Evolutionary conservation across 2,329 filamentous ascomycete genomes (phyloP).

Genomic region (Daldinia eschscholtzii): DNA sequence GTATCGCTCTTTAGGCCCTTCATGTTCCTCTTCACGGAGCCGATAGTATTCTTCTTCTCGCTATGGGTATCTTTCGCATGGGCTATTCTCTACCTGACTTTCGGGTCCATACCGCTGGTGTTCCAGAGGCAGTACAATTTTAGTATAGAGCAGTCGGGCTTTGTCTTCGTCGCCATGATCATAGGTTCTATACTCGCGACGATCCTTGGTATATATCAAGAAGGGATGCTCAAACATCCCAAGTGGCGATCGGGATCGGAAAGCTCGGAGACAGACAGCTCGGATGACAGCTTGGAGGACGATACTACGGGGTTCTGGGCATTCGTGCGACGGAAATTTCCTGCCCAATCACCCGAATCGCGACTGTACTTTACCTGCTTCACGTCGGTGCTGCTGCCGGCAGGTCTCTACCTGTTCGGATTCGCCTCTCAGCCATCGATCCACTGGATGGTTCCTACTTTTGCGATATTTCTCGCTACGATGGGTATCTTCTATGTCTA

Average conservation of each 20-base stretch:
- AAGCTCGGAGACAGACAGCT: slow-evolving; percentile 50
- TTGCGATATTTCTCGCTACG: slow-evolving; percentile 79
- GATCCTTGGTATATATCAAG: slow-evolving; percentile 77
- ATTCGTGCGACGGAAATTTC: slow-evolving; percentile 61
- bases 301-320: slow-evolving; percentile 57
- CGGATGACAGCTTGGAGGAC: slow-evolving; percentile 20
- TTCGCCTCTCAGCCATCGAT: slow-evolving; percentile 73
- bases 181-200: slow-evolving; percentile 76
- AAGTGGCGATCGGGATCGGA: slow-evolving; percentile 53
- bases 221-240: slow-evolving; percentile 69
- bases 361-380: slow-evolving; percentile 87
- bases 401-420: slow-evolving; percentile 85
- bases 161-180: slow-evolving; percentile 80
- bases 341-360: slow-evolving; percentile 74
- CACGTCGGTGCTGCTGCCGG: slow-evolving; percentile 79
- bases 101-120: slow-evolving; percentile 83
- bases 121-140: slow-evolving; percentile 78
- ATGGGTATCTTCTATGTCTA: slow-evolving; percentile 91
- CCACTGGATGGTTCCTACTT: slow-evolving; percentile 78
- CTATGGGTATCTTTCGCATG: slow-evolving; percentile 92
- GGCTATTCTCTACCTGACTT: slow-evolving; percentile 89
- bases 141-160: slow-evolving; percentile 73
- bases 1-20: slow-evolving; percentile 84
- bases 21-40: slow-evolving; percentile 79
- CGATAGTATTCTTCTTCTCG: slow-evolving; percentile 87